Evolutionary conservation across 2,329 filamentous ascomycete species (phyloP).

Genomic region (Rasamsonia emersonii): DNA sequence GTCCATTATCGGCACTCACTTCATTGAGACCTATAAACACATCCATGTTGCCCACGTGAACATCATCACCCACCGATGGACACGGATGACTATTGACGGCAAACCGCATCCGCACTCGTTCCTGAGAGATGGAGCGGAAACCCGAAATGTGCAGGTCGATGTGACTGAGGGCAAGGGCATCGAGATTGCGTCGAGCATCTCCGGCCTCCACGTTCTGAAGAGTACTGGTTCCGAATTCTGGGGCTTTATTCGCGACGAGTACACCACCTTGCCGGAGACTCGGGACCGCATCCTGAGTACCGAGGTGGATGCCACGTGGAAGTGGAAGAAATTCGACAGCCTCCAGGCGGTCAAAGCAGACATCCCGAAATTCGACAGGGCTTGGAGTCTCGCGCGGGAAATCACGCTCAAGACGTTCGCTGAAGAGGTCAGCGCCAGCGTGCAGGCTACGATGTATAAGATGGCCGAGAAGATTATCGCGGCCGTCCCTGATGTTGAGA

Average conservation of each 20-base stretch:
- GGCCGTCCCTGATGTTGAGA: conserved; percentile 60
- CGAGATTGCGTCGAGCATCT: conserved; percentile 66
- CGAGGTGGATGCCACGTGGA: conserved; percentile 79
- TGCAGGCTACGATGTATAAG: conserved; percentile 98
- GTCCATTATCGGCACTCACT: conserved; percentile 75
- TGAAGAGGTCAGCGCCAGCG: conserved; percentile 79
- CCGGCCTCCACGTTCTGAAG: conserved; percentile 82
- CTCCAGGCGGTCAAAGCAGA: conserved; percentile 59
- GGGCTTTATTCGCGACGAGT: conserved; percentile 87
- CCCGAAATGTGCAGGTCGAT: conserved; percentile 68
- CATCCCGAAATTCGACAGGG: conserved; percentile 62
- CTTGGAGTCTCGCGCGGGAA: conserved; percentile 66
- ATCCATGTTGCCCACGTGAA: conserved; percentile 77
- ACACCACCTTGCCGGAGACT: conserved; percentile 78
- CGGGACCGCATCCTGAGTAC: conserved; percentile 96
- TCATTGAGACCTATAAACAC: conserved; percentile 78
- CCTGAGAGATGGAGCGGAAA: conserved; percentile 80
- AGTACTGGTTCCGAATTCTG: conserved; percentile 95
- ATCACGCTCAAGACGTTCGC: conserved; percentile 93
- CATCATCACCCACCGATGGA: conserved; percentile 82
- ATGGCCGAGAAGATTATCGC: conserved; percentile 85
- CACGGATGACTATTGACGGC: conserved; percentile 76
- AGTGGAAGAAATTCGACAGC: conserved; percentile 64
- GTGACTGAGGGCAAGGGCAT: conserved; percentile 62
- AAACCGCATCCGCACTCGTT: conserved; percentile 94